Percentiles rank a stretch among this genome's conserved stretches.
These are phyloP conservation scores for Cutaneotrichosporon arboriforme DNA, from an alignment of 1,284 basidiomycete species.

Conservation along the genomic window DNA sequence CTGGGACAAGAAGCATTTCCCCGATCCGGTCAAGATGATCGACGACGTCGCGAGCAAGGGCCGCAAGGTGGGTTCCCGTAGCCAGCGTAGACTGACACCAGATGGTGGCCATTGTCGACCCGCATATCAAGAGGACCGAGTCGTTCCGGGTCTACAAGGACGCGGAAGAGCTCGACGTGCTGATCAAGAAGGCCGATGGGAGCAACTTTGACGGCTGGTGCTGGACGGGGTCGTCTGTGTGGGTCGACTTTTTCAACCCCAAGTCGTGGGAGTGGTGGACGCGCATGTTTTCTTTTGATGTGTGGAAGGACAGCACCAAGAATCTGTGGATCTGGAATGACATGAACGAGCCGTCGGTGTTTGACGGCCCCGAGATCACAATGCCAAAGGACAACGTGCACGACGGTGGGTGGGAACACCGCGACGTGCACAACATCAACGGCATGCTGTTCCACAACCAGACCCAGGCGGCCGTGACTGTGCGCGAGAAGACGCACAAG, in stretches of 20 bases:
- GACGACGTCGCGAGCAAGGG: constrained; percentile 77
- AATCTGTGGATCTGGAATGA: constrained; percentile 94
- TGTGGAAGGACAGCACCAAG: constrained; percentile 57
- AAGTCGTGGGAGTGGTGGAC: constrained; percentile 87
- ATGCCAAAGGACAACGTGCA: constrained; percentile 94
- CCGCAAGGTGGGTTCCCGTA: constrained; percentile 61
- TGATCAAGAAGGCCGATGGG: constrained; percentile 76
- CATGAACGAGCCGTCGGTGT: constrained; percentile 99
- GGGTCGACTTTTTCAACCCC: constrained; percentile 97
- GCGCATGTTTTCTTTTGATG: constrained; percentile 64
- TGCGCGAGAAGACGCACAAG: constrained; percentile 66
- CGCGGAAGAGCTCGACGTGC: constrained; percentile 70
- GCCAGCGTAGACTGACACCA: constrained; percentile 37
- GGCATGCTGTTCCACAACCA: constrained; percentile 61
- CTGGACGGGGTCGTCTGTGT: constrained; percentile 91
- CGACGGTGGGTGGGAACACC: constrained; percentile 88
- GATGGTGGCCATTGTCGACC: constrained; percentile 97
- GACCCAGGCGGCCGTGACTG: constrained; percentile 74
- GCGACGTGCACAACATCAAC: constrained; percentile 63
- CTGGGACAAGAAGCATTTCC: constrained; percentile 89
- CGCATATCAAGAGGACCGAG: constrained; percentile 80
- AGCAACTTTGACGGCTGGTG: constrained; percentile 96
- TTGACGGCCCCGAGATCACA: constrained; percentile 97
- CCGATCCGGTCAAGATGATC: constrained; percentile 89
- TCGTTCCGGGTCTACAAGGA: constrained; percentile 81